Base-by-base conservation (phyloP, 768 basidiomycete species). In the Pleurotus djamor region DNA sequence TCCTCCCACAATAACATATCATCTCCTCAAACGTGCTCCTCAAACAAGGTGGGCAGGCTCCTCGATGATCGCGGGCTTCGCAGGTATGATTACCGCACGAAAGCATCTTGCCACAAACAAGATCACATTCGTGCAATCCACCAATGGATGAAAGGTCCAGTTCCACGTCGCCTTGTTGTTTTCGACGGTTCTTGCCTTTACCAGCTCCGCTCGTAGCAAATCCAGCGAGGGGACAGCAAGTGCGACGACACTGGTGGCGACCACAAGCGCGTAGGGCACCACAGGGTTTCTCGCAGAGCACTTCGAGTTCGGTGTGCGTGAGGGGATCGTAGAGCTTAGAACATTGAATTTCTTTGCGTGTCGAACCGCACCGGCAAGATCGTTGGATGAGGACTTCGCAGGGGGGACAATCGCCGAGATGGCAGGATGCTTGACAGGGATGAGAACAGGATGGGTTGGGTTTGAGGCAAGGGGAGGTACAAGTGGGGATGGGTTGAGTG, bases 11-110 rank as follows among this genome's bases (percentile, higher is more conserved):
- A 50, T 82, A 73, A 68, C 96, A 98, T 8, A 89, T 71, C 57
- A 95, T 74, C 85, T 99, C 97, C 44, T 98, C 95, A 65, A 96
- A 99, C 1, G 89, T 88, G 48, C 94, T 94, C 69, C 87, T 82
- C 52, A 96, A 75, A 72, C 97, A 99, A 17, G 87, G 81, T 0
- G 83, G 86, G 69, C 97, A 99, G 0, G 81, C 72, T 0, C 94
- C 93, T 59, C 78, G 83, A 71, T 99, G 96, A 68, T 98, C 96
- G 43, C 79, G 76, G 66, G 81, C 79, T 60, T 89, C 86, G 68
- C 96, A 99, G 4, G 71, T 75, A 68, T 96, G 94, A 51, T 88
- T 83, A 0, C 92, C 92, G 63, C 94, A 94, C 50, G 71, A 73
- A 32, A 96, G 77, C 64, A 79, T 65, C 68, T 88, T 91, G 12